A percentile compares a stretch with the other conserved stretches of the same genome.
Conservation (phyloP, 257 asterid genomes). For the Solanum paucissectum region DNA sequence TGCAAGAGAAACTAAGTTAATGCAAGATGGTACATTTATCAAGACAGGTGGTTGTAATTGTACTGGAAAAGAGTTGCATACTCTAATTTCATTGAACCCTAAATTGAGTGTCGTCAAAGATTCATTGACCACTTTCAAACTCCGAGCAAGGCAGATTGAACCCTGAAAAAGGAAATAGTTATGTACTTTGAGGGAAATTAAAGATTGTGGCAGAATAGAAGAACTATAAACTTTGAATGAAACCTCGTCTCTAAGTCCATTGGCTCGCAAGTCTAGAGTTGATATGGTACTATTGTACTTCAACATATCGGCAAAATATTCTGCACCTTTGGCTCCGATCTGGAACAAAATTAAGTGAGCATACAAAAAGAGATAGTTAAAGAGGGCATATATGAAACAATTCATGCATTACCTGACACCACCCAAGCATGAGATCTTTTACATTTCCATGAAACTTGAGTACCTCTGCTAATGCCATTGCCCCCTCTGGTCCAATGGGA, state of each 20-base stretch:
- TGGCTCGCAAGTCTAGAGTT: conserved; percentile 78
- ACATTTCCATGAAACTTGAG: conserved; percentile 84
- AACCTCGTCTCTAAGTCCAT: conserved; percentile 95
- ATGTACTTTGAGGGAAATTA: neutral
- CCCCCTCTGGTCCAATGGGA: conserved; percentile 95
- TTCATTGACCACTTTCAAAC: conserved; percentile 89
- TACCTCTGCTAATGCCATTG: conserved; percentile 79
- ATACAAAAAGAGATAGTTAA: conserved; percentile 6
- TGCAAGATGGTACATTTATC: neutral
- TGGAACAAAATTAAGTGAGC: conserved; percentile 13
- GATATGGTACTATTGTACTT: conserved; percentile 73
- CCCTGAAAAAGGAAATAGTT: conserved; percentile 42
- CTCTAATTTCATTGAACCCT: conserved; percentile 94
- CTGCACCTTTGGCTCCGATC: conserved; percentile 88
- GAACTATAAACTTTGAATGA: neutral
- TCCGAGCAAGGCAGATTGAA: conserved; percentile 72
- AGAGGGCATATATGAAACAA: neutral
- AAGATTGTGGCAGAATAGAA: neutral
- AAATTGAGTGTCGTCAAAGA: conserved; percentile 72
- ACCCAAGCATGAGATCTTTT: conserved; percentile 79
- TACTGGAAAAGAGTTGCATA: conserved; percentile 13
- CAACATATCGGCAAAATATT: conserved; percentile 78
- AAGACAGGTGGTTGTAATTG: neutral
- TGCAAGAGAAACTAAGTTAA: neutral
- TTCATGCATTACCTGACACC: conserved; percentile 78